Percentiles rank a stretch among this genome's conserved stretches.
Conservation (phyloP, 306 rosid species). For the Crotalaria pallida region DNA sequence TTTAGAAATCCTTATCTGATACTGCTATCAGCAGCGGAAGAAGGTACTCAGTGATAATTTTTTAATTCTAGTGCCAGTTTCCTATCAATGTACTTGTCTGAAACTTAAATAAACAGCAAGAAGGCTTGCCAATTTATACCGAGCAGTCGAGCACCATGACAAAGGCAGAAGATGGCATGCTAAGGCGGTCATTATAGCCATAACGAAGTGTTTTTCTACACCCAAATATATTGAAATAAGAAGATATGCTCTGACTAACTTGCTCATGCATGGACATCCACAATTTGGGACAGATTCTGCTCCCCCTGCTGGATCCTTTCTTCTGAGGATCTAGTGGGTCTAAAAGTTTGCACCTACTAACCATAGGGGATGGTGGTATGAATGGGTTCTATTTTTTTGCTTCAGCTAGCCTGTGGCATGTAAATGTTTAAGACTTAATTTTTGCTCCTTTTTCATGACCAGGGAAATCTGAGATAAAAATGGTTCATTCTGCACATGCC, state of each 20-base stretch:
- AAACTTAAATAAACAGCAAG: neutral
- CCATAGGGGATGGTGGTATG: neutral
- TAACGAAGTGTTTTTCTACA: neutral
- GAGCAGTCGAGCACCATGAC: neutral
- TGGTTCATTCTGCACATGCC: neutral
- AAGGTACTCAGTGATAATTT: neutral
- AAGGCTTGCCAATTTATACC: conserved; percentile 2
- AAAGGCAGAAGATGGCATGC: conserved; percentile 2
- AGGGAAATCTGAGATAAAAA: neutral
- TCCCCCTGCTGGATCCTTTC: neutral
- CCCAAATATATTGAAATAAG: neutral
- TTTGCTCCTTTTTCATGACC: neutral
- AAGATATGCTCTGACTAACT: neutral
- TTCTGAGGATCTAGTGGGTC: neutral
- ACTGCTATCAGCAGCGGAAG: neutral
- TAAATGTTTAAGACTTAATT: neutral
- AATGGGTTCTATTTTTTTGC: neutral
- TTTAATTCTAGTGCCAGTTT: neutral
- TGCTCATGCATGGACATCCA: neutral
- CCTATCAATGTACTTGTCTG: neutral
- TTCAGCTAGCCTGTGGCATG: neutral
- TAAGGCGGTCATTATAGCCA: neutral
- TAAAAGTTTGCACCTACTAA: neutral
- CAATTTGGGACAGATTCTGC: conserved; percentile 15
- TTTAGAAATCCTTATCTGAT: neutral